Evolutionary conservation across 768 basidiomycete genomes (phyloP).

Genomic region (Trametes coccinea): DNA sequence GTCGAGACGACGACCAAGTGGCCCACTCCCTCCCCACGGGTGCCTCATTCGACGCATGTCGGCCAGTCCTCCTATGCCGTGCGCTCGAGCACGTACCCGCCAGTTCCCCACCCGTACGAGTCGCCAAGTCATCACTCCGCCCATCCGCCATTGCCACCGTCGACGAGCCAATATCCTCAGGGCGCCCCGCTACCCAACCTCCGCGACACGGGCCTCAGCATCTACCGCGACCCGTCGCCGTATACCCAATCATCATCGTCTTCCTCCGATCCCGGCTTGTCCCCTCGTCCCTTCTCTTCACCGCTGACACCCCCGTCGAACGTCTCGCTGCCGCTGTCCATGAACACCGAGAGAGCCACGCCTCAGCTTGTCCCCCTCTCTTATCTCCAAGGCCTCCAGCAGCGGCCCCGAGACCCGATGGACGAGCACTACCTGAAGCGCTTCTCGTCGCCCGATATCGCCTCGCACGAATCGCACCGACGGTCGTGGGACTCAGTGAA

Average conservation of each 20-base stretch:
- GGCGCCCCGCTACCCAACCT: slow-evolving; percentile 16
- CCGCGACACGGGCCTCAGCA: slow-evolving; percentile 16
- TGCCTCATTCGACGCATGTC: slow-evolving; percentile 5
- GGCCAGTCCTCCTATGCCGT: slow-evolving; percentile 5
- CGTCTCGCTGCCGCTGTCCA: slow-evolving; percentile 9
- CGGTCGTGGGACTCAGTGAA: slow-evolving; percentile 10
- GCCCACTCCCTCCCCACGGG: slow-evolving; percentile 7
- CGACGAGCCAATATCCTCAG: slow-evolving; percentile 5
- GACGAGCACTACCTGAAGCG: slow-evolving; percentile 66
- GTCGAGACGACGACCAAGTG: slow-evolving; percentile 10
- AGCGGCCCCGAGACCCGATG: slow-evolving; percentile 59
- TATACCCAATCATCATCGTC: slow-evolving; percentile 29
- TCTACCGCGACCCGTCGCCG: slow-evolving; percentile 30
- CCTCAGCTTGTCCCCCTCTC: slow-evolving; percentile 59
- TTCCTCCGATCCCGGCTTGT: slow-evolving; percentile 23
- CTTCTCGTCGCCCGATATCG: slow-evolving; percentile 35
- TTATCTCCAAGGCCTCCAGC: slow-evolving; percentile 50
- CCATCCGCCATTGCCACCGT: background rate
- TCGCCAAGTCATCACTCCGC: slow-evolving; percentile 5
- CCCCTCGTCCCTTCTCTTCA: slow-evolving; percentile 21
- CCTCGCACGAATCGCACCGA: slow-evolving; percentile 11
- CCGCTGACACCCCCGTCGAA: slow-evolving; percentile 25
- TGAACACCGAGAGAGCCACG: slow-evolving; percentile 4
- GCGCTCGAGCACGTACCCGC: slow-evolving; percentile 16
- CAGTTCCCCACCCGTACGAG: slow-evolving; percentile 15